Conservation (phyloP, 2,329 filamentous ascomycete genomes). For the Daldinia sp. region DNA sequence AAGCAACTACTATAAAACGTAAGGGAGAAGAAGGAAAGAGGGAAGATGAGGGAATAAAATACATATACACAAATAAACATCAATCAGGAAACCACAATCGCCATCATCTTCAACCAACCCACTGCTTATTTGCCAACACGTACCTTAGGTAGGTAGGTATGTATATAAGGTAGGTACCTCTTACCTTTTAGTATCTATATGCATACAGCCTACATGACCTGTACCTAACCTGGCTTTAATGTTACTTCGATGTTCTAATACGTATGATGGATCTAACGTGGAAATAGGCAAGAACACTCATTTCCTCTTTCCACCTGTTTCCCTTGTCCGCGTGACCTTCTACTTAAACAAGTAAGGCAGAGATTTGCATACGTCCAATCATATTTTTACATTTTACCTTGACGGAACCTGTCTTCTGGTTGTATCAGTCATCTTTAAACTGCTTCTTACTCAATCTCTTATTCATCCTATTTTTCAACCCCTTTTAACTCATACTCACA, state of each 20-base stretch:
- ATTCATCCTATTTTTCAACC: neutral
- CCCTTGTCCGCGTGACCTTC: conserved; percentile 33
- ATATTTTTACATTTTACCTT: conserved; percentile 3
- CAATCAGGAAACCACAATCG: conserved; percentile 13
- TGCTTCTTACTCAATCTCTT: neutral
- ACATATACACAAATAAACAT: conserved; percentile 8
- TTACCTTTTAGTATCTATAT: neutral
- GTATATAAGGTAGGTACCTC: neutral
- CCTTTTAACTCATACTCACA: neutral
- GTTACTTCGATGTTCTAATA: conserved; percentile 3
- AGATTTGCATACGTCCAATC: conserved; percentile 33
- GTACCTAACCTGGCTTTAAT: neutral
- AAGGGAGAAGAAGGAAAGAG: conserved; percentile 14
- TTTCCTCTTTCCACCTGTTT: conserved; percentile 14
- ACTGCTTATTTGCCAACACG: conserved; percentile 7
- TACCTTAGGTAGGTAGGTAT: neutral
- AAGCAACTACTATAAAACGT: conserved; percentile 2
- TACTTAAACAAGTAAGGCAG: conserved; percentile 26
- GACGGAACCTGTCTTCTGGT: neutral
- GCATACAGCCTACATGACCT: no score
- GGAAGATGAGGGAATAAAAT: conserved; percentile 32
- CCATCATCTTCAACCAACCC: neutral
- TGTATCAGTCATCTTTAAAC: conserved; percentile 7
- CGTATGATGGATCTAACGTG: neutral
- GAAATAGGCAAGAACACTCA: neutral